phyloP scores from a whole-genome alignment of 768 basidiomycete species.

The Russula sp. region DNA sequence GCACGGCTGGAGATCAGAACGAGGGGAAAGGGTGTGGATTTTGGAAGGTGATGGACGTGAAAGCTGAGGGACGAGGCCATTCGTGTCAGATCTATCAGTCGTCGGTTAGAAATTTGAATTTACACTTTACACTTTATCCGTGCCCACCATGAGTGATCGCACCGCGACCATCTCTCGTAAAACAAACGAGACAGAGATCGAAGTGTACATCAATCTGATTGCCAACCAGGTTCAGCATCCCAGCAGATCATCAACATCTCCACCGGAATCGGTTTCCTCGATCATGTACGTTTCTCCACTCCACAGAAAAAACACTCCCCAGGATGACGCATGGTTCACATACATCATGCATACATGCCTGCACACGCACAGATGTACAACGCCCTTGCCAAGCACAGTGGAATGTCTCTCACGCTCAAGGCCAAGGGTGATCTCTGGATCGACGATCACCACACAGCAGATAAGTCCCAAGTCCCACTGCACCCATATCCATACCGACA shows the following conservation, averaged over 20 bases:
- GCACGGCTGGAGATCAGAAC: conserved; percentile 77
- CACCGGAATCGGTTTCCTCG: conserved; percentile 97
- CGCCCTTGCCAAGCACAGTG: conserved; percentile 94
- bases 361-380: conserved; percentile 78
- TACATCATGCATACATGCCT: too few relatives aligned
- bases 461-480: conserved; percentile 61
- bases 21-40: conserved; percentile 78
- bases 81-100: conserved; percentile 33
- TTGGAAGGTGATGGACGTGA: conserved; percentile 72
- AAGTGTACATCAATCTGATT: conserved; percentile 78
- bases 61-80: conserved; percentile 59
- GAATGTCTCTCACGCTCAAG: conserved; percentile 86
- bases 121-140: background rate
- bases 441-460: conserved; percentile 98
- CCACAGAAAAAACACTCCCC: too few relatives aligned
- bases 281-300: conserved; percentile 71
- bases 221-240: conserved; percentile 56
- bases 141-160: conserved; percentile 44
- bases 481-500: too few relatives aligned
- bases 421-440: conserved; percentile 96
- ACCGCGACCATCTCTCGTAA: conserved; percentile 73
- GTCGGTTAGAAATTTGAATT: background rate
- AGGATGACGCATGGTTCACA: background rate
- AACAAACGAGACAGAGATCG: conserved; percentile 88
- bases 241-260: conserved; percentile 77